Conservation (phyloP, 805 yeast genomes). For the Myxozyma sirexii region DNA sequence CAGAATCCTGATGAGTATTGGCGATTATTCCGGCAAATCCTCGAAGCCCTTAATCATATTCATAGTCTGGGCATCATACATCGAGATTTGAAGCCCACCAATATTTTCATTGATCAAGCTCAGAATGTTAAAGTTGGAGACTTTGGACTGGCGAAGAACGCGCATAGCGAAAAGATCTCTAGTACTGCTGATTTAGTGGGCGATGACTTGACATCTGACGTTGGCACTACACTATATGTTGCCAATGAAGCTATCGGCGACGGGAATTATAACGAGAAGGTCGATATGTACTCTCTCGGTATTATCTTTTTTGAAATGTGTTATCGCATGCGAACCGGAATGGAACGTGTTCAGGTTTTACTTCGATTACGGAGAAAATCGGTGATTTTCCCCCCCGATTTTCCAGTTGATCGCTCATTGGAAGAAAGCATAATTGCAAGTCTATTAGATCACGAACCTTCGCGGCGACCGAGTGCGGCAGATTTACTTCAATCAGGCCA, state of each 20-base stretch:
- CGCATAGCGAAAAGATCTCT: slow-evolving; percentile 49
- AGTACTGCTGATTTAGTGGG: background rate
- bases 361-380: slow-evolving; percentile 60
- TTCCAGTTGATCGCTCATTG: slow-evolving; percentile 51
- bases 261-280: slow-evolving; percentile 85
- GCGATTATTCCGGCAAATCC: slow-evolving; percentile 81
- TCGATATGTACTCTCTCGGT: slow-evolving; percentile 94
- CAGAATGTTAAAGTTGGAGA: slow-evolving; percentile 94
- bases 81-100: slow-evolving; percentile 92
- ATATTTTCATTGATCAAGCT: slow-evolving; percentile 88
- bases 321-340: slow-evolving; percentile 78
- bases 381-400: slow-evolving; percentile 72
- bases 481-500: slow-evolving; percentile 76
- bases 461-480: slow-evolving; percentile 75
- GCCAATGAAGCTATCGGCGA: slow-evolving; percentile 77
- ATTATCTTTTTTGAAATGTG: slow-evolving; percentile 96
- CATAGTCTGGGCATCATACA: slow-evolving; percentile 94
- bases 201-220: slow-evolving; percentile 77
- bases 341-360: slow-evolving; percentile 86
- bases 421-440: slow-evolving; percentile 70
- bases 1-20: slow-evolving; percentile 78
- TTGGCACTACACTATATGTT: slow-evolving; percentile 91
- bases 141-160: slow-evolving; percentile 93
- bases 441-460: slow-evolving; percentile 78
- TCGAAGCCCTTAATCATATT: slow-evolving; percentile 88